Conservation (phyloP, 495 filamentous ascomycete genomes). For the Talaromyces proteolyticus region DNA sequence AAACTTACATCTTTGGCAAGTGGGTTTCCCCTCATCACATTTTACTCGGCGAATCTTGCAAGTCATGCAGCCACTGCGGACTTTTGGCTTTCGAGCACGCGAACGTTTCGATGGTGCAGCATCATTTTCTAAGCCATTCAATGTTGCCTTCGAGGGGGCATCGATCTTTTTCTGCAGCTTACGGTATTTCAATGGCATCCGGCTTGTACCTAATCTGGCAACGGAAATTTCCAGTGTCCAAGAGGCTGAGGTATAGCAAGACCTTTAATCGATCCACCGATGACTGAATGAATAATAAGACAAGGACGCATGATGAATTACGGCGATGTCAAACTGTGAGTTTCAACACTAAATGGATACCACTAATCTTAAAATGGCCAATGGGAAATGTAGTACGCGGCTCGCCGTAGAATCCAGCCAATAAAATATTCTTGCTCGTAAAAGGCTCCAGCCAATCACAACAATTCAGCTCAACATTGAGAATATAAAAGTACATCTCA, state of each 20-base stretch:
- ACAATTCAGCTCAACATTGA: neutral
- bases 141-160: neutral
- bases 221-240: no score
- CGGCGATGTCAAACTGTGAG: no score
- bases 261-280: no score
- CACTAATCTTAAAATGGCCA: no score
- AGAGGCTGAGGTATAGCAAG: no score
- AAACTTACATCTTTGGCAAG: slow-evolving; percentile 12
- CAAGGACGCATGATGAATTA: no score
- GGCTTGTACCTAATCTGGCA: no score
- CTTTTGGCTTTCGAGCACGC: slow-evolving; percentile 24
- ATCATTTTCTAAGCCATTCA: neutral
- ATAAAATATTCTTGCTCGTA: neutral
- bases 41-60: slow-evolving; percentile 26
- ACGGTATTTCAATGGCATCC: no score
- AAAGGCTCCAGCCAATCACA: neutral
- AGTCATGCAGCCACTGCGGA: slow-evolving; percentile 22
- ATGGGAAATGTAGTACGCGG: neutral
- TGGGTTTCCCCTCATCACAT: slow-evolving; percentile 24
- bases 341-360: no score
- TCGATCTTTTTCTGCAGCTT: neutral
- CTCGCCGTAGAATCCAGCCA: neutral
- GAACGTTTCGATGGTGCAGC: neutral
- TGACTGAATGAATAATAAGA: no score
- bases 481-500: neutral